Base-by-base conservation (phyloP, 768 basidiomycete species). In the Tylopilus intermedius region DNA sequence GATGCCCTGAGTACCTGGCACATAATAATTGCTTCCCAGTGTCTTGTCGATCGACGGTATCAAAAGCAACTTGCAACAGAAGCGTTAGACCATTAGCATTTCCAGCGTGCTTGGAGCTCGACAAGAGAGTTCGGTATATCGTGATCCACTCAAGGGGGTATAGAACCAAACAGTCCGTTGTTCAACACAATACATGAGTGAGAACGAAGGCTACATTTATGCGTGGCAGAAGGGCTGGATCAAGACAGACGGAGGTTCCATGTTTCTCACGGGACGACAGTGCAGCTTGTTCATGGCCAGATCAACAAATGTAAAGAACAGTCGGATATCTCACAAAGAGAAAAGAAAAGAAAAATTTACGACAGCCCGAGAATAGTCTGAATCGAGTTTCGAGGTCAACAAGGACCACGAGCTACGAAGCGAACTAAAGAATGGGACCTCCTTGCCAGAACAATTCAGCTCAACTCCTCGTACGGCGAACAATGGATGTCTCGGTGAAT, bases 321-420 rank as follows among this genome's bases (percentile, higher is more conserved):
- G 18, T 15, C 18, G 21, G 10, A 13, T 40, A 21, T 64, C 59
- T 64, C 64, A 37, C 50, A 14, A 68, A 45, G 56, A 52, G 53
- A 50, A 15, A 14, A 21, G 24, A 5, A 15, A 4, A 18, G 15
- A 21, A 44, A 47, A 38, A 30, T 10, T 32, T 53, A 58, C 21
- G 47, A 65, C 62, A 68, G 59, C 24, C 54, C 54, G 27, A 67
- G 62, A 68, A 54, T 70, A 70, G 70, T 68, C 68, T 68, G 68
- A 71, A 59, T 70, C 65, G 63, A 68, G 68, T 71, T 65, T 54
- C 62, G 15, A 52, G 27, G 49, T 45, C 56, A 9, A 53, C 47
- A 4, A 54, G 27, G 43, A 52, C 53, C 47, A 21, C 52, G 56
- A 51, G 58, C 63, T 51, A 58, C 67, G 49, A 67, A 68, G 67